Conservation (phyloP, 2,329 filamentous ascomycete genomes). For the Cladosporium cucumerinum region DNA sequence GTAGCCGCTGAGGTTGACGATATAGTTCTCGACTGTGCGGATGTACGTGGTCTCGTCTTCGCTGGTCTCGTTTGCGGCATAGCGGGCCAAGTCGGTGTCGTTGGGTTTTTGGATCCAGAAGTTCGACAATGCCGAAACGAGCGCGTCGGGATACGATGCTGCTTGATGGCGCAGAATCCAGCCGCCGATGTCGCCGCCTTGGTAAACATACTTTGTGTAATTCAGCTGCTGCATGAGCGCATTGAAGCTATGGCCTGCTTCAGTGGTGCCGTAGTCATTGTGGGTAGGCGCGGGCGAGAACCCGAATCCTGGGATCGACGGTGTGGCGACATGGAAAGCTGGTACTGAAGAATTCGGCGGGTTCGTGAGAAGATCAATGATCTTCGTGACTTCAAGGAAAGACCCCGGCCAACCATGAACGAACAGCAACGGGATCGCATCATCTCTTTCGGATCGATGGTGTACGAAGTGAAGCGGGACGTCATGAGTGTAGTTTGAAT, state of each 20-base stretch:
- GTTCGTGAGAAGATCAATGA: constrained; percentile 54
- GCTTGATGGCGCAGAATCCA: not conserved
- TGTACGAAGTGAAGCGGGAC: constrained; percentile 61
- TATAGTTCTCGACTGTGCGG: not conserved
- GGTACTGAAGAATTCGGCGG: constrained; percentile 40
- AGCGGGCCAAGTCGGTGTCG: not conserved
- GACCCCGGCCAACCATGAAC: constrained; percentile 64
- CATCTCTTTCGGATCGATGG: constrained; percentile 49
- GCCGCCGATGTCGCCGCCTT: constrained; percentile 56
- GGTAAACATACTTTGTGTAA: constrained; percentile 55
- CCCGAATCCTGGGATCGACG: constrained; percentile 62
- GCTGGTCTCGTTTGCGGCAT: not conserved
- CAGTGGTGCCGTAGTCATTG: constrained; percentile 54
- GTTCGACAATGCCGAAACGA: not conserved
- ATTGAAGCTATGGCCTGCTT: constrained; percentile 58
- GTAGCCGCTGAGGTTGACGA: not conserved
- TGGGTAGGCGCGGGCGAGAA: constrained; percentile 39
- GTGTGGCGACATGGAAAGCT: constrained; percentile 64
- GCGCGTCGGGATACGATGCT: not conserved
- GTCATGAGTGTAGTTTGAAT: constrained; percentile 21
- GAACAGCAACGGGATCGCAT: constrained; percentile 61
- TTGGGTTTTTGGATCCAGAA: constrained; percentile 4
- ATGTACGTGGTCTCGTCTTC: not conserved
- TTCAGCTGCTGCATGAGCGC: constrained; percentile 68
- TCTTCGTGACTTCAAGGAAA: constrained; percentile 57